Base-by-base conservation (phyloP, 2,329 filamentous ascomycete species). In the Colletotrichum tamarilloi region DNA sequence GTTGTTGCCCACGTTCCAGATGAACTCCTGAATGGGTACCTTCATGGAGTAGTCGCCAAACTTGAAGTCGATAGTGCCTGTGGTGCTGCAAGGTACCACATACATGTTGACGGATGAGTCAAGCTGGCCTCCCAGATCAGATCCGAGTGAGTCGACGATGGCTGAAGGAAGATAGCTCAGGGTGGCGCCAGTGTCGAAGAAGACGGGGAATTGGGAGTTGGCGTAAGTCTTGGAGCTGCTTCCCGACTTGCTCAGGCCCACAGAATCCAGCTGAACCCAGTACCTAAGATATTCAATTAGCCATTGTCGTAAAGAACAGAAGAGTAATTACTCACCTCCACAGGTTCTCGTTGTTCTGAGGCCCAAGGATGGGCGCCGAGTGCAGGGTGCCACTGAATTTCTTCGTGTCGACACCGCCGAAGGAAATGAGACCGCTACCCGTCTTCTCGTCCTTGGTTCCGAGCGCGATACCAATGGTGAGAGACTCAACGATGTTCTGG, bases 101-200 rank as follows among this genome's bases (percentile, higher is more conserved):
- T 88, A 86, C 57, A 86, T 84, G 9, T 84, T 85, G 4, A 83
- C 77, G 32, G 81, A 76, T 1, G 78, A 53, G 52, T 86, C 83
- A 57, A 85, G 84, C 19, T 83, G 79, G 52, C 88, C 86, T 67
- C 84, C 85, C 8, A 90, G 72, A 76, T 84, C 78, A 64, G 80
- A 70, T 78, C 83, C 84, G 42, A 91, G 82, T 38, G 80, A 76
- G 32, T 81, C 75, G 71, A 90, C 87, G 72, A 93, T 81, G 38
- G 84, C 78, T 72, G 89, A 83, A 3, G 93, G 93, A 2, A 95
- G 86, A 74, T 92, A 90, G 80, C 89, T 92, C 68, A 93, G 83
- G 55, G 90, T 92, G 74, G 90, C 92, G 69, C 93, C 93, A 16
- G 90, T 92, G 81, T 93, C 92, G 30, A 93, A 85, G 62, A 91